phyloP scores from a whole-genome alignment of 441 rosid species.

The Pelargonium citronellum region DNA sequence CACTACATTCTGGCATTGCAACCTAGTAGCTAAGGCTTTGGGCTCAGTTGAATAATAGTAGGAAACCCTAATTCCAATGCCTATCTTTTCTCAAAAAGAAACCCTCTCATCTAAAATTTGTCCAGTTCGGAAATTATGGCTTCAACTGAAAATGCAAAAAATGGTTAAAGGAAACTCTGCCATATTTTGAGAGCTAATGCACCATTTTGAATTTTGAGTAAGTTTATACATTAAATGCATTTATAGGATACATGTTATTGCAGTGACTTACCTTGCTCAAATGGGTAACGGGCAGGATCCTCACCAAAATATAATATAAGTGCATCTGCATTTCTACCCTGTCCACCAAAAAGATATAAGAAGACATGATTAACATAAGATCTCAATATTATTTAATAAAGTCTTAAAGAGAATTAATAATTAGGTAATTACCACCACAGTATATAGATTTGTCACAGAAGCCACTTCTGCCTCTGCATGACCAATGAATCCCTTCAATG shows the following conservation, averaged over 20 bases:
- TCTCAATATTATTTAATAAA: background rate
- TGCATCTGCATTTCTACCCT: conserved; percentile 98
- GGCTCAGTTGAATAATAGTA: too few relatives aligned
- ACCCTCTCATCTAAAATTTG: background rate
- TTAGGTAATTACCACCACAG: conserved; percentile 66
- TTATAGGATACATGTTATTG: conserved; percentile 8
- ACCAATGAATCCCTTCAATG: conserved; percentile 67
- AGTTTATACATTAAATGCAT: background rate
- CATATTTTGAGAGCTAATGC: background rate
- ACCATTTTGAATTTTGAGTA: background rate
- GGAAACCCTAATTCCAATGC: background rate
- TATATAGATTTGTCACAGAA: conserved; percentile 67
- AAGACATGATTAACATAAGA: conserved; percentile 16
- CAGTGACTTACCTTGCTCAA: conserved; percentile 83
- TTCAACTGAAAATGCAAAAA: background rate
- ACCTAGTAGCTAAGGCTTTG: too few relatives aligned
- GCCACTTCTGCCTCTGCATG: conserved; percentile 75
- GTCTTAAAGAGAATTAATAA: conserved; percentile 12
- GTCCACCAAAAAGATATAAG: conserved; percentile 29
- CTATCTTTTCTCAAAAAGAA: background rate
- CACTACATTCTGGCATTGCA: too few relatives aligned
- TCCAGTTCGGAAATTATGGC: background rate
- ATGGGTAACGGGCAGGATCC: conserved; percentile 94
- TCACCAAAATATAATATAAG: conserved; percentile 91
- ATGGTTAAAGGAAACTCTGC: background rate